A percentile compares a stretch with the other conserved stretches of the same genome.
Evolutionary conservation across 768 basidiomycete species (phyloP).

Genomic region (Ramaria sp.): DNA sequence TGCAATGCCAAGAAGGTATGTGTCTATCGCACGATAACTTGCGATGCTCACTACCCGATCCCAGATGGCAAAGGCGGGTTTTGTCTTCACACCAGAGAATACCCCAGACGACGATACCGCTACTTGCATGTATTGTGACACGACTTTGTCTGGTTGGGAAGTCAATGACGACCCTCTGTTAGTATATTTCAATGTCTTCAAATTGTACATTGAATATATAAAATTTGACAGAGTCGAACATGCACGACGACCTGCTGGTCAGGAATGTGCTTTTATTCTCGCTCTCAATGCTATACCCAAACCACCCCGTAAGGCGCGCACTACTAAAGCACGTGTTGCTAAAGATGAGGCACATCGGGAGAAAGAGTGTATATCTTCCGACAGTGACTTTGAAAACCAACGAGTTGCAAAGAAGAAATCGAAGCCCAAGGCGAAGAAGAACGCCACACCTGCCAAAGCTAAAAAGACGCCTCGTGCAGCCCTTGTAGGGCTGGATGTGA

Average conservation of each 20-base stretch:
- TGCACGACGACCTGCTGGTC: conserved; percentile 38
- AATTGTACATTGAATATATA: background rate
- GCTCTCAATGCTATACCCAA: conserved; percentile 8
- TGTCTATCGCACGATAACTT: background rate
- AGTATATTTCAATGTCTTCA: conserved; percentile 19
- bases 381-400: background rate
- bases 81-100: conserved; percentile 61
- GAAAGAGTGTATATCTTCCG: background rate
- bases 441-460: conserved; percentile 4
- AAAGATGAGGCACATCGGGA: background rate
- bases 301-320: background rate
- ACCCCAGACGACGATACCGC: conserved; percentile 64
- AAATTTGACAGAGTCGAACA: conserved; percentile 54
- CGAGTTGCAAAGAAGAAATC: background rate
- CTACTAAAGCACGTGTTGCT: background rate
- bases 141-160: conserved; percentile 81
- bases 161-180: conserved; percentile 80
- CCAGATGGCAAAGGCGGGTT: conserved; percentile 87
- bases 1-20: conserved; percentile 58
- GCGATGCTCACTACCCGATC: conserved; percentile 2
- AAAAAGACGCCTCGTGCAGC: background rate
- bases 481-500: conserved; percentile 4
- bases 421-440: conserved; percentile 1
- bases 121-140: conserved; percentile 77
- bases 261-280: conserved; percentile 41